Base-by-base conservation (phyloP, 495 filamentous ascomycete genomes). In the Lichina pygmaea region DNA sequence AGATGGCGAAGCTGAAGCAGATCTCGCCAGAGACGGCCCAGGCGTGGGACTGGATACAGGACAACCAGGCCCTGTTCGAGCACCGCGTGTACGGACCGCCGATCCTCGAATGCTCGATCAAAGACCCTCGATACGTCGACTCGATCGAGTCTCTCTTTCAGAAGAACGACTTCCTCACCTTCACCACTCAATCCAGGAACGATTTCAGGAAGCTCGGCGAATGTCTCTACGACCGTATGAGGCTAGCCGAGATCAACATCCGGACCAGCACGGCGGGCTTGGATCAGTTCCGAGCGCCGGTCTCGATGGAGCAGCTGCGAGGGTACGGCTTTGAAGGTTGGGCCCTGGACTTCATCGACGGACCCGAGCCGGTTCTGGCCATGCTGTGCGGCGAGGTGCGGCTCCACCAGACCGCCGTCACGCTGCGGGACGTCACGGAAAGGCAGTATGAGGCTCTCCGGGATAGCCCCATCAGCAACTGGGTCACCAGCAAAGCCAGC, bases 51-150 rank as follows among this genome's bases (percentile, higher is more conserved):
- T 95, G 85, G 81, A 60, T 94, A 46, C 66, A 76, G 49, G 55
- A 73, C 3, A 73, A 95, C 56, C 71, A 67, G 39, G 57, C 70
- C 51, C 55, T 66, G 30, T 94, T 95, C 47, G 71, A 86, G 55
- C 72, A 78, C 45, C 68, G 78, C 50, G 77, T 95, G 17, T 86
- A 82, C 57, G 85, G 83, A 0, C 89, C 89, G 13, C 74, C 89
- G 0, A 67, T 86, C 47, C 60, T 99, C 11, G 73, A 67, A 17
- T 93, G 86, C 57, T 79, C 79, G 0, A 58, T 94, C 34, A 86
- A 78, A 46, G 73, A 93, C 54, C 69, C 70, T 12, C 68, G 61
- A 45, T 86, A 77, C 53, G 74, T 76, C 17, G 66, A 82, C 54
- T 67, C 72, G 8, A 60, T 99, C 9, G 89, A 99, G 58, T 66